Evolutionary conservation across 371 early-diverging fungal species (phyloP), one percentile per base, ranked within the genome.

Genomic region (Lichtheimia hyalospora): DNA sequence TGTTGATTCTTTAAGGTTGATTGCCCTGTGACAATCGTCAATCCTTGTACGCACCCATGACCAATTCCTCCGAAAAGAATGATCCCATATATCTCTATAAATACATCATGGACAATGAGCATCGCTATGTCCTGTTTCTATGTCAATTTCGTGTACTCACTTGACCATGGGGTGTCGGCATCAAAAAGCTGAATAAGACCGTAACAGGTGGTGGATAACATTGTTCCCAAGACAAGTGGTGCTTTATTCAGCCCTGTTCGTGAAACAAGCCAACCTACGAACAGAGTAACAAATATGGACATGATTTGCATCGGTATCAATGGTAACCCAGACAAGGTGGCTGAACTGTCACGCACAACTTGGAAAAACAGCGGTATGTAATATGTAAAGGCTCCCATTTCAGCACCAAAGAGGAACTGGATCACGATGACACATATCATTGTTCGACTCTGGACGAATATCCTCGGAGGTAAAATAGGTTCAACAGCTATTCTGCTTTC

Each of bases 331-430:
- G 83, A 82, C 69, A 71, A 71, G 44, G 77, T 85, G 18, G 86
- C 83, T 15, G 61, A 57, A 40, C 75, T 71, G 12, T 70, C 70
- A 46, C 68, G 69, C 10, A 91, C 91, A 42, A 92, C 85, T 62
- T 89, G 90, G 74, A 90, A 91, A 71, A 86, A 95, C 5, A 90
- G 70, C 10, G 95, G 94, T 0, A 89, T 61, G 46, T 77, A 82
- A 58, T 79, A 87, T 6, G 83, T 62, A 0, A 79, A 73, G 28
- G 74, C 57, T 52, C 71, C 86, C 66, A 84, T 87, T 0, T 73
- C 61, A 34, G 74, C 70, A 5, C 85, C 77, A 54, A 84, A 72
- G 57, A 80, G 81, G 61, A 84, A 81, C 7, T 80, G 81, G 6
- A 77, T 69, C 0, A 67, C 50, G 48, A 81, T 66, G 5, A 83